Conservation (phyloP, 805 yeast species). For the Candida loeiensis region DNA sequence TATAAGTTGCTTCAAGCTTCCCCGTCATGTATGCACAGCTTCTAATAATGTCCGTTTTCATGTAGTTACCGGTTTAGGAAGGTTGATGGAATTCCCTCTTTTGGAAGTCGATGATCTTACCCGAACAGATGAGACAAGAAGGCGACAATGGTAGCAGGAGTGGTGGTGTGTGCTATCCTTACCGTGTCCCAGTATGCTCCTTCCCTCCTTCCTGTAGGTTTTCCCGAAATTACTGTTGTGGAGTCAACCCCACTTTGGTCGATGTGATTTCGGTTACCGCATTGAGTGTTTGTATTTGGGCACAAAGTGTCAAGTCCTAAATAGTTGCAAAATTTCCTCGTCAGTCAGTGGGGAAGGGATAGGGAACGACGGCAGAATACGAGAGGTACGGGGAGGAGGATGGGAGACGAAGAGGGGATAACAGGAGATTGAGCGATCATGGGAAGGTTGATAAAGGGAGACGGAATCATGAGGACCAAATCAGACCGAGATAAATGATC, state of each 20-base stretch:
- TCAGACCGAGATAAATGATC: no score
- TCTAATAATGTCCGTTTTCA: background rate
- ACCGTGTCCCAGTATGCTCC: no score
- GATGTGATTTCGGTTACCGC: background rate
- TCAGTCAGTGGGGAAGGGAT: no score
- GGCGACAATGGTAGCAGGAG: background rate
- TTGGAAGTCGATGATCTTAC: background rate
- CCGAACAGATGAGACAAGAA: no score
- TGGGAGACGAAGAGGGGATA: no score
- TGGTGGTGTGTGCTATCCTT: background rate
- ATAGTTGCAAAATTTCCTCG: background rate
- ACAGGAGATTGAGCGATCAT: no score
- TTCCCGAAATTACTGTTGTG: no score
- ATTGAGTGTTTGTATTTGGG: background rate
- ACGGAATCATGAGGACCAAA: no score
- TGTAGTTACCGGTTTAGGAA: background rate
- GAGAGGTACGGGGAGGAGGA: no score
- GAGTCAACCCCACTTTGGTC: background rate
- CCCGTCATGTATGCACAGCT: background rate
- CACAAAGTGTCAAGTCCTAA: background rate
- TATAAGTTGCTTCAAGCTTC: slow-evolving; percentile 1
- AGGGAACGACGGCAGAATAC: no score
- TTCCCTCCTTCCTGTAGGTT: no score
- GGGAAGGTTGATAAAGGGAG: no score
- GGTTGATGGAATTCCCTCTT: slow-evolving; percentile 2